Percentiles rank a stretch among this genome's conserved stretches.
Evolutionary conservation across 305 asterid genomes (phyloP).

Genomic region (Ilex paraguariensis): DNA sequence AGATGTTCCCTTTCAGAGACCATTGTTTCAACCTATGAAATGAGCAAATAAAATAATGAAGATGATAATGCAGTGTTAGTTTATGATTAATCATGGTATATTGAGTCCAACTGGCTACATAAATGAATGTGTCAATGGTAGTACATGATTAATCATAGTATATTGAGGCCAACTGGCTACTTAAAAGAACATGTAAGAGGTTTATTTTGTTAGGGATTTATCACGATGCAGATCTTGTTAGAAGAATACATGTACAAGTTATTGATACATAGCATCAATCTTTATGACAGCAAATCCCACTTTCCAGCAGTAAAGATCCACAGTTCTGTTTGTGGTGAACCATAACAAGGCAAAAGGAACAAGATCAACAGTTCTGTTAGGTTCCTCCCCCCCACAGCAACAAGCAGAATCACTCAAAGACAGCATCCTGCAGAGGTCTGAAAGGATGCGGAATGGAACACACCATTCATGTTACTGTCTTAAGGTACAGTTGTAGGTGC

Average conservation of each 20-base stretch:
- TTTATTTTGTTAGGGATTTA: background rate
- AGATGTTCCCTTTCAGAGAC: constrained; percentile 82
- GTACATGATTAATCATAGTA: background rate
- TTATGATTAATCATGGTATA: background rate
- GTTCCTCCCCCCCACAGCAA: too few species aligned
- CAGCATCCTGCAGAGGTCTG: background rate
- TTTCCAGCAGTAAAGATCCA: too few species aligned
- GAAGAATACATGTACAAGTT: background rate
- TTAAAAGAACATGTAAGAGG: background rate
- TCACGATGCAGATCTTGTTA: background rate
- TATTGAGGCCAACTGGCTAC: background rate
- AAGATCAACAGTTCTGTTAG: too few species aligned
- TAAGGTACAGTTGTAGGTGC: too few species aligned
- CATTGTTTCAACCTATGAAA: constrained; percentile 57
- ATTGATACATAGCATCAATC: background rate
- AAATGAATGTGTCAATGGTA: background rate
- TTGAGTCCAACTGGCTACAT: background rate
- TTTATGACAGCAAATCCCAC: background rate
- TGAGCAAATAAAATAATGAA: too few species aligned
- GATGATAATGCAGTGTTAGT: constrained; percentile 3
- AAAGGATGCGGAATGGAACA: too few species aligned
- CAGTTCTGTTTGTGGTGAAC: too few species aligned
- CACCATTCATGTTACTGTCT: too few species aligned
- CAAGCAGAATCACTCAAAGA: background rate
- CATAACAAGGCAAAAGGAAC: too few species aligned